Percentiles rank a stretch among this genome's conserved stretches.
phyloP scores from a whole-genome alignment of 2,329 filamentous ascomycete genomes.

The Trichoderma citrinoviride region DNA sequence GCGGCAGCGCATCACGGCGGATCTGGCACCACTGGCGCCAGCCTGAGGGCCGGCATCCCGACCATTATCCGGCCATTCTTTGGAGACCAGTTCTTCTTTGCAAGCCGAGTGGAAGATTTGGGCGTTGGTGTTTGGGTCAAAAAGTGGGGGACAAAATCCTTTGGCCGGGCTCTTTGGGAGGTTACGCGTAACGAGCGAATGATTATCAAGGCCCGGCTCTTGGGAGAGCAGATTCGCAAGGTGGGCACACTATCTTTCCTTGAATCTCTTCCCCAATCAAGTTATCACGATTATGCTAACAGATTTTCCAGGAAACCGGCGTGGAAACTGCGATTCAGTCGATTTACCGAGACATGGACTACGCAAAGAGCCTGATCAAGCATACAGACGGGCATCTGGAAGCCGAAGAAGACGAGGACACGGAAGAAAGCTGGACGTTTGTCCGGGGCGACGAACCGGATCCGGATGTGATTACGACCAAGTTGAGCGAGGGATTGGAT shows the following conservation, averaged over 20 bases:
- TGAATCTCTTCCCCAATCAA: no score
- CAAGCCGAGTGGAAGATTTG: constrained; percentile 82
- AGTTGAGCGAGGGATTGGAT: constrained; percentile 38
- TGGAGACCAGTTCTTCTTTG: constrained; percentile 97
- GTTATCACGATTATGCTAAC: constrained; percentile 29
- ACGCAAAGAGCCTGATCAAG: constrained; percentile 80
- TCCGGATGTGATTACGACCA: constrained; percentile 43
- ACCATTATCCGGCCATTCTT: constrained; percentile 98
- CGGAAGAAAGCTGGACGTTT: constrained; percentile 88
- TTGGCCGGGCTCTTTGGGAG: constrained; percentile 86
- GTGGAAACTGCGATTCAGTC: constrained; percentile 87
- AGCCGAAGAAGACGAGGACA: constrained; percentile 53
- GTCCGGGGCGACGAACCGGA: constrained; percentile 59
- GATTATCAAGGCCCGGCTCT: constrained; percentile 76
- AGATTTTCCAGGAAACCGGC: constrained; percentile 68
- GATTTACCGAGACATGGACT: constrained; percentile 93
- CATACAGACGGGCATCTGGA: constrained; percentile 46
- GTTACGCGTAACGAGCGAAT: constrained; percentile 87
- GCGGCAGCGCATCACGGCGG: constrained; percentile 94
- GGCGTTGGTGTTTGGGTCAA: constrained; percentile 88
- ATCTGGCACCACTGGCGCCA: constrained; percentile 91
- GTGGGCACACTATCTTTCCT: constrained; percentile 48
- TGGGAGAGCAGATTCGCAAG: constrained; percentile 84
- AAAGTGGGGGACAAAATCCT: constrained; percentile 82
- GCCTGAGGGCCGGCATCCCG: constrained; percentile 82